Percentiles rank a stretch among this genome's conserved stretches.
Evolutionary conservation across 2,329 filamentous ascomycete species (phyloP).

Genomic region (Diplodia corticola): DNA sequence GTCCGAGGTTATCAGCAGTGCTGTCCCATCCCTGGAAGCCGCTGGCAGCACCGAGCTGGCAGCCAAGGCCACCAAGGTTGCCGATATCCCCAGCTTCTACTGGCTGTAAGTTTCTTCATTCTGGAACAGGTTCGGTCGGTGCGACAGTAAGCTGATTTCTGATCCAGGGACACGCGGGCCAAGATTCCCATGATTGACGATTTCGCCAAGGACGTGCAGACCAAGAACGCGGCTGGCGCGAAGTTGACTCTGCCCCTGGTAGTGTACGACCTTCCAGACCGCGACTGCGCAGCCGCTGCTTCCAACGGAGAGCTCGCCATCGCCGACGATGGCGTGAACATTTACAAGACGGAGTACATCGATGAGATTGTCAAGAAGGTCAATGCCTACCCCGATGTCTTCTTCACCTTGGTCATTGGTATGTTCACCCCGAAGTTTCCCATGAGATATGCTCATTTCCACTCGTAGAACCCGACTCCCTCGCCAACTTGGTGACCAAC

Average conservation of each 20-base stretch:
- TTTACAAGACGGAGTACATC: conserved; percentile 55
- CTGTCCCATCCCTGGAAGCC: conserved; percentile 61
- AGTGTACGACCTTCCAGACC: conserved; percentile 64
- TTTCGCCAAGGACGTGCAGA: conserved; percentile 50
- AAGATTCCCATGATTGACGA: conserved; percentile 53
- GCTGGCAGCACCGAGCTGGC: conserved; percentile 46
- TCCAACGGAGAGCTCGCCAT: conserved; percentile 64
- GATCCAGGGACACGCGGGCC: conserved; percentile 46
- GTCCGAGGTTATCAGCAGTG: conserved; percentile 54
- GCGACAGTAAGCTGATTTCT: not conserved
- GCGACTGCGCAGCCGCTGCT: conserved; percentile 63
- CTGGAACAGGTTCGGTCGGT: conserved; percentile 2
- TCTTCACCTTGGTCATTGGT: conserved; percentile 55
- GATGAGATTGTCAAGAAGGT: conserved; percentile 56
- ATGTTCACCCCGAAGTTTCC: conserved; percentile 18
- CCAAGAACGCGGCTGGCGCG: conserved; percentile 51
- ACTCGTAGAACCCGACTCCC: conserved; percentile 55
- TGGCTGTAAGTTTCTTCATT: conserved; percentile 46
- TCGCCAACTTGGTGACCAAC: conserved; percentile 65
- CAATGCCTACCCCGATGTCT: conserved; percentile 54
- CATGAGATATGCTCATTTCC: not conserved
- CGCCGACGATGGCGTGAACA: conserved; percentile 51
- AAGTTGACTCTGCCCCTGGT: conserved; percentile 56
- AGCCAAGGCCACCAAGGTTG: conserved; percentile 51
- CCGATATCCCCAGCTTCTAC: conserved; percentile 53